These are phyloP conservation scores for Chenopodium berlandieri DNA, from an alignment of 148 eudicot genomes.

Conservation along the genomic window DNA sequence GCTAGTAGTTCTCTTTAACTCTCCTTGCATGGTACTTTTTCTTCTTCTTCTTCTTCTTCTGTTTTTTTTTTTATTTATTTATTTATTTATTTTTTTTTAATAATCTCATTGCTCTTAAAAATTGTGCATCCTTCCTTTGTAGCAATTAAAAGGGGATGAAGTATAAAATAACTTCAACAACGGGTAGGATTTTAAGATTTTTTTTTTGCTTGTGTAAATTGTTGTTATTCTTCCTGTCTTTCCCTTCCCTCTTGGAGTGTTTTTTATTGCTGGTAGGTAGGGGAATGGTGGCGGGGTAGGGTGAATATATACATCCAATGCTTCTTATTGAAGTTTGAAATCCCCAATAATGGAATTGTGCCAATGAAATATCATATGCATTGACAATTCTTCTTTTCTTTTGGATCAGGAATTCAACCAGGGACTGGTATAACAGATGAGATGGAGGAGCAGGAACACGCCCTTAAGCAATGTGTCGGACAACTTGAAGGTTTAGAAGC, in stretches of 20 bases:
- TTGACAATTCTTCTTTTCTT: neutral
- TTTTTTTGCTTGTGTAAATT: too few species aligned
- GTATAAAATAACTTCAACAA: neutral
- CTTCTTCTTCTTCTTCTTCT: too few species aligned
- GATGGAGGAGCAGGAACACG: constrained; percentile 69
- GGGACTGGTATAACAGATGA: constrained; percentile 52
- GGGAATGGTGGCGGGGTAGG: too few species aligned
- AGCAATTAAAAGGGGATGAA: too few species aligned
- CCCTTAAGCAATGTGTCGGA: constrained; percentile 54
- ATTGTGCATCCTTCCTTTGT: too few species aligned
- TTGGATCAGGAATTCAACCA: constrained; percentile 50
- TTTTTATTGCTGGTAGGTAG: too few species aligned
- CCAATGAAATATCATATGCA: neutral
- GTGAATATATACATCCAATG: neutral
- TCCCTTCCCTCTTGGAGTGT: neutral
- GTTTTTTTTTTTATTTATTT: too few species aligned
- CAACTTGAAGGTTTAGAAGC: constrained; percentile 79
- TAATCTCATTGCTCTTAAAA: too few species aligned
- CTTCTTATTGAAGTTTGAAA: neutral
- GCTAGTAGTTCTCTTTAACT: too few species aligned
- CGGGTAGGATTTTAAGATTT: too few species aligned
- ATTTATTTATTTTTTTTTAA: too few species aligned
- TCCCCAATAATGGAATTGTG: neutral
- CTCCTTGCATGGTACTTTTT: too few species aligned
- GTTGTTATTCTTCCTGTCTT: neutral